Evolutionary conservation across 805 yeast genomes (phyloP).

Genomic region (Zygoascus flipseniorum): DNA sequence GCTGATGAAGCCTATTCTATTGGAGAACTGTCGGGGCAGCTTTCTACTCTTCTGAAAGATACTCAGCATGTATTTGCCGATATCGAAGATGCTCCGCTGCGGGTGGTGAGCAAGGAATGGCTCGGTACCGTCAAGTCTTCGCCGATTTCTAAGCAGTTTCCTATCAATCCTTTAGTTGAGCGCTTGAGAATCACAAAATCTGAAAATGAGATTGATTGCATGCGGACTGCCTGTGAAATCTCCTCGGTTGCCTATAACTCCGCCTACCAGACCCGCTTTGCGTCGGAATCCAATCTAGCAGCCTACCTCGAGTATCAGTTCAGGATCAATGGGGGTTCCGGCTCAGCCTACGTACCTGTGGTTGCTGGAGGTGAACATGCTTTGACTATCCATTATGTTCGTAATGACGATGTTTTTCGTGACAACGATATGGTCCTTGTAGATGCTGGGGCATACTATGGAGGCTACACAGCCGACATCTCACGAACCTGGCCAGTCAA

Average conservation of each 20-base stretch:
- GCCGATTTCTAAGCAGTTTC: background rate
- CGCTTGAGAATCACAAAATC: conserved; percentile 59
- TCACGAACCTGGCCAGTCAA: conserved; percentile 92
- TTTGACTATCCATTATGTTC: conserved; percentile 83
- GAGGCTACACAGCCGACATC: conserved; percentile 93
- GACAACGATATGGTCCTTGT: conserved; percentile 79
- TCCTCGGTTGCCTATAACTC: conserved; percentile 78
- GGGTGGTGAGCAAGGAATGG: background rate
- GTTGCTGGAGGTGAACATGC: conserved; percentile 93
- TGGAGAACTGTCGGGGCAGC: conserved; percentile 21
- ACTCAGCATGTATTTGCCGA: conserved; percentile 12
- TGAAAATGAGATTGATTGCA: conserved; percentile 60
- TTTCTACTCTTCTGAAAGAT: conserved; percentile 1
- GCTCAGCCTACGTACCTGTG: conserved; percentile 85
- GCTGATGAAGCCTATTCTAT: conserved; percentile 66
- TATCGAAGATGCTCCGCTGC: background rate
- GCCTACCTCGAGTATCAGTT: conserved; percentile 78
- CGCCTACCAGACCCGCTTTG: conserved; percentile 56
- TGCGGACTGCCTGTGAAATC: conserved; percentile 76
- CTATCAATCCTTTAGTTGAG: conserved; percentile 15
- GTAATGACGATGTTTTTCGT: conserved; percentile 76
- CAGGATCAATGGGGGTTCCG: conserved; percentile 52
- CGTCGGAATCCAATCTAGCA: conserved; percentile 68
- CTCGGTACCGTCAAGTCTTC: background rate
- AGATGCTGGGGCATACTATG: conserved; percentile 90